phyloP scores from a whole-genome alignment of 129 eudicot species.

The Artemisia argyi region DNA sequence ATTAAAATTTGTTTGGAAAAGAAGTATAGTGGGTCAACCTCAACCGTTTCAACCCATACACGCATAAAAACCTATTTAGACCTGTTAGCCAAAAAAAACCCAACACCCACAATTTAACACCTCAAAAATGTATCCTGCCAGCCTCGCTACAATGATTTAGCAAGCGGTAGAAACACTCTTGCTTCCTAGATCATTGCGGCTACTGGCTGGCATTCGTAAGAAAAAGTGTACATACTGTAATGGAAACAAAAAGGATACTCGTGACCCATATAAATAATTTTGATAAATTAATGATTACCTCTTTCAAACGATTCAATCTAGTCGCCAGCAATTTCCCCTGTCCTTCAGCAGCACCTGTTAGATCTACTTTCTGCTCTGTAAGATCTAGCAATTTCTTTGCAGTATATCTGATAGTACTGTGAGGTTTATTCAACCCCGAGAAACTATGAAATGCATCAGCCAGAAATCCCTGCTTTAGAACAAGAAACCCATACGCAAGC shows the following conservation, averaged over 20 bases:
- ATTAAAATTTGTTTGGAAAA: background rate
- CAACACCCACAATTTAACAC: background rate
- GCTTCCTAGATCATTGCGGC: conserved; percentile 12
- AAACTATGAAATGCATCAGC: conserved; percentile 62
- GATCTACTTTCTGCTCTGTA: conserved; percentile 51
- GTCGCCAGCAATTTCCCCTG: conserved; percentile 54
- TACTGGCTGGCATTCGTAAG: background rate
- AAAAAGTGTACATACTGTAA: conserved; percentile 11
- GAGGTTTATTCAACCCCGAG: conserved; percentile 80
- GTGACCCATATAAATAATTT: background rate
- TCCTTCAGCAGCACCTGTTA: conserved; percentile 40
- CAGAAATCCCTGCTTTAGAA: conserved; percentile 64
- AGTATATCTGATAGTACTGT: conserved; percentile 72
- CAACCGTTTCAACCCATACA: background rate
- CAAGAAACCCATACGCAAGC: conserved; percentile 70
- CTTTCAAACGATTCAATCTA: conserved; percentile 62
- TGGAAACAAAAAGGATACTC: conserved; percentile 5
- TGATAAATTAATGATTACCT: conserved; percentile 46
- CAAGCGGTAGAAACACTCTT: conserved; percentile 2
- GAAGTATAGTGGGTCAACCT: background rate
- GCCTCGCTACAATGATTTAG: background rate
- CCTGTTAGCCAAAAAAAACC: background rate
- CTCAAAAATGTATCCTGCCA: background rate
- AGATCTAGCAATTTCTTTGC: conserved; percentile 85
- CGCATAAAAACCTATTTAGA: background rate